Percentiles rank a stretch among this genome's conserved stretches.
phyloP scores from a whole-genome alignment of 352 stramenopile genomes.

The Pythium guiyangense region DNA sequence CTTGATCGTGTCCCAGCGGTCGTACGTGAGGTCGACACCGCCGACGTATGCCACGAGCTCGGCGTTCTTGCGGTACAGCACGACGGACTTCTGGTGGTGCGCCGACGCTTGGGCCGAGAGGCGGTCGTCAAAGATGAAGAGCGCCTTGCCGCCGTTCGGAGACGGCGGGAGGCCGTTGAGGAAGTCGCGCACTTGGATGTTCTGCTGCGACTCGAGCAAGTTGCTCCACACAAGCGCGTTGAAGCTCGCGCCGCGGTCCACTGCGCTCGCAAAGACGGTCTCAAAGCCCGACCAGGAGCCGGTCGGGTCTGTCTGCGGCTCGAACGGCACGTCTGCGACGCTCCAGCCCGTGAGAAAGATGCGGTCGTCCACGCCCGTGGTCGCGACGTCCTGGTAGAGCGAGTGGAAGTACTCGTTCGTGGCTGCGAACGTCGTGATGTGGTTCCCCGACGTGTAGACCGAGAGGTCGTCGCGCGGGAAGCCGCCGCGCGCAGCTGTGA shows the following conservation, averaged over 20 bases:
- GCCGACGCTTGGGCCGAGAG: slow-evolving; percentile 21
- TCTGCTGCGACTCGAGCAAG: slow-evolving; percentile 43
- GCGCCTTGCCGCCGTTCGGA: slow-evolving; percentile 20
- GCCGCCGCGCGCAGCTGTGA: slow-evolving; percentile 37
- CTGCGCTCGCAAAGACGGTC: slow-evolving; percentile 24
- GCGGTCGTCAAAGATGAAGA: slow-evolving; percentile 53
- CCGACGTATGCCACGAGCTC: slow-evolving; percentile 36
- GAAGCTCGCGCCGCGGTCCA: slow-evolving; percentile 33
- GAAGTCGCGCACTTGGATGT: slow-evolving; percentile 46
- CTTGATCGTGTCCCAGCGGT: slow-evolving; percentile 57
- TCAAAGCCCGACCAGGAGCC: slow-evolving; percentile 30
- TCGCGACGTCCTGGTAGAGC: slow-evolving; percentile 37
- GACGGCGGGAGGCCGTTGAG: slow-evolving; percentile 32
- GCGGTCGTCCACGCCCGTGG: slow-evolving; percentile 26
- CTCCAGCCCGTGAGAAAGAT: slow-evolving; percentile 56
- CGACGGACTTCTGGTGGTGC: slow-evolving; percentile 49
- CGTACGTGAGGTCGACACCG: slow-evolving; percentile 43
- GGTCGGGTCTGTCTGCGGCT: slow-evolving; percentile 23
- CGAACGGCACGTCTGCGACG: slow-evolving; percentile 49
- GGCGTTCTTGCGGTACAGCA: slow-evolving; percentile 6
- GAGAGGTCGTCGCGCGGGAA: slow-evolving; percentile 36
- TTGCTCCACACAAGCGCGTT: slow-evolving; percentile 66
- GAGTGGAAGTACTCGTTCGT: slow-evolving; percentile 47
- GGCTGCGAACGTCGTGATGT: slow-evolving; percentile 32
- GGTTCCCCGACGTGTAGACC: slow-evolving; percentile 41